Conservation (phyloP, 2,329 filamentous ascomycete species). For the Cercospora citrullina region DNA sequence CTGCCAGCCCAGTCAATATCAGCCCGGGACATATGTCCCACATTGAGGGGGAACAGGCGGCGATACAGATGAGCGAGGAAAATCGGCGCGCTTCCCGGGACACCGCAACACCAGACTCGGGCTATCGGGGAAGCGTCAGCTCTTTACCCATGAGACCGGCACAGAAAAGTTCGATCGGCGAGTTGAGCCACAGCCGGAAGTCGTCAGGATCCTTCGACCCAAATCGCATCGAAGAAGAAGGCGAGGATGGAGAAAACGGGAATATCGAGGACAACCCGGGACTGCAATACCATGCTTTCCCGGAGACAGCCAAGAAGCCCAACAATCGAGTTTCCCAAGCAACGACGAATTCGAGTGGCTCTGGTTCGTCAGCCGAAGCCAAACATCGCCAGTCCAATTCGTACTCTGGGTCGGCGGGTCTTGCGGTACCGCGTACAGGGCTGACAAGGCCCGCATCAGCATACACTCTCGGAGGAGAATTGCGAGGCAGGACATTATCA, state of each 20-base stretch:
- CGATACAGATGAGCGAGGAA: slow-evolving; percentile 27
- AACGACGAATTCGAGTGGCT: slow-evolving; percentile 35
- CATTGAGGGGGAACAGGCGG: slow-evolving; percentile 34
- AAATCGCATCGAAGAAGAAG: slow-evolving; percentile 34
- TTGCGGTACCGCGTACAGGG: slow-evolving; percentile 47
- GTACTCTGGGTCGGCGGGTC: slow-evolving; percentile 32
- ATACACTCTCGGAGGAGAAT: slow-evolving; percentile 73
- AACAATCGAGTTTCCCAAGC: slow-evolving; percentile 36
- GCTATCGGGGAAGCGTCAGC: slow-evolving; percentile 4
- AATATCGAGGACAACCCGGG: slow-evolving; percentile 44
- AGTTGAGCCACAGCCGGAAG: slow-evolving; percentile 23
- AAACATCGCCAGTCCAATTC: slow-evolving; percentile 28
- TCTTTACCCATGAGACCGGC: slow-evolving; percentile 7
- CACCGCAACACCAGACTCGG: slow-evolving; percentile 31
- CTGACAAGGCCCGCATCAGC: slow-evolving; percentile 65
- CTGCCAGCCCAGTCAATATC: slow-evolving; percentile 39
- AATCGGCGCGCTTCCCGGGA: slow-evolving; percentile 22
- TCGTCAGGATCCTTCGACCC: slow-evolving; percentile 25
- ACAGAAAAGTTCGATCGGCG: slow-evolving; percentile 4
- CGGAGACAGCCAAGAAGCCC: slow-evolving; percentile 36
- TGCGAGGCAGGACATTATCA: slow-evolving; percentile 62
- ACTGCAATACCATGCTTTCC: slow-evolving; percentile 53
- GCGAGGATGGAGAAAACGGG: slow-evolving; percentile 24
- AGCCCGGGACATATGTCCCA: slow-evolving; percentile 34
- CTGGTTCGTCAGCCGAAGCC: slow-evolving; percentile 31